Evolutionary conservation across 106 monocot species (phyloP), one percentile per base, ranked within the genome.

Genomic region (Platanthera zijinensis): DNA sequence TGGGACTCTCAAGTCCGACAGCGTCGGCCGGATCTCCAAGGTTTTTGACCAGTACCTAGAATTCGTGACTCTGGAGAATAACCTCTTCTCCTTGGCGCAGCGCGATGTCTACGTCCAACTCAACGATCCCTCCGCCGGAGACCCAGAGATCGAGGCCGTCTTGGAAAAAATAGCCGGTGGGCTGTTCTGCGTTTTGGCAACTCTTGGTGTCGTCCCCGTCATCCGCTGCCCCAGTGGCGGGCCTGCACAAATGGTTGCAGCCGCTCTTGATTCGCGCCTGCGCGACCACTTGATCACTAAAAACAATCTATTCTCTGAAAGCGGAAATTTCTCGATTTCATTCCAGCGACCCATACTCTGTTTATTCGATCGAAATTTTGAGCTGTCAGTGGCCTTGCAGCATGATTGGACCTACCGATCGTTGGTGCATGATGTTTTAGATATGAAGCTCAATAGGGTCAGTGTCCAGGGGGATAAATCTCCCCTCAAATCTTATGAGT

Each of bases 331-430:
- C 0, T 73, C 82, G 3, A 70, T 77, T 50, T 84, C 89, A 0
- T 93, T 93, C 80, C 93, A 93, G 79, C 85, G 96, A 25, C 93
- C 93, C 0, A 63, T 97, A 5, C 74, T 97, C 32, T 97, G 96
- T 61, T 53, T 97, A 3, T 97, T 97, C 11, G 96, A 97, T 73
- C 52, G 93, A 68, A 97, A 97, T 68, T 97, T 97, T 32, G 96
- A 97, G 76, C 86, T 97, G 7, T 85, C 93, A 0, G 96, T 97
- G 22, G 96, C 89, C 10, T 77, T 97, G 49, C 91, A 97, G 87
- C 96, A 93, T 69, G 96, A 97, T 48, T 97, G 90, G 93, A 93
- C 82, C 69, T 97, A 97, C 74, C 75, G 96, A 30, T 85, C 93
- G 2, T 72, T 97, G 52, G 91, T 93, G 48, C 96, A 93, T 72